Conservation (phyloP, 2,329 filamentous ascomycete species). For the Nothophaeocryptopus gaeumannii region DNA sequence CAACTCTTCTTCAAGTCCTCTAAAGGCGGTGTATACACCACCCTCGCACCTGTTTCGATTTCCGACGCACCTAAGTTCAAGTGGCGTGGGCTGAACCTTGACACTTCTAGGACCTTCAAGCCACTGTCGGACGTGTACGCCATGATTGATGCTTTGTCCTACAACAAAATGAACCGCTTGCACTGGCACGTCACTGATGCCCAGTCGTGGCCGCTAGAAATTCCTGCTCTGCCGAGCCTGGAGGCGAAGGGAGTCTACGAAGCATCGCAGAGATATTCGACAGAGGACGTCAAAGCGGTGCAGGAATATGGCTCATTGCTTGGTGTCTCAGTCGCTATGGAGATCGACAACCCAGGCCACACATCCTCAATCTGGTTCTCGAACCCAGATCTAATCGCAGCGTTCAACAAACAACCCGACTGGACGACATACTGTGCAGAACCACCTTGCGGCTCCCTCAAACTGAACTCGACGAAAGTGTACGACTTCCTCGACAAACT, state of each 20-base stretch:
- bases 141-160: slow-evolving; percentile 72
- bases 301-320: slow-evolving; percentile 68
- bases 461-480: slow-evolving; percentile 70
- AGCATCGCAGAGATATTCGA: slow-evolving; percentile 64
- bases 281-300: slow-evolving; percentile 61
- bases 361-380: slow-evolving; percentile 65
- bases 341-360: slow-evolving; percentile 80
- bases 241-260: slow-evolving; percentile 71
- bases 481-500: slow-evolving; percentile 69
- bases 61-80: slow-evolving; percentile 70
- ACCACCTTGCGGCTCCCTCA: slow-evolving; percentile 62
- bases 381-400: slow-evolving; percentile 70
- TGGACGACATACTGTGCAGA: slow-evolving; percentile 55
- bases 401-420: slow-evolving; percentile 53
- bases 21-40: slow-evolving; percentile 61
- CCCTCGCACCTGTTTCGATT: slow-evolving; percentile 67
- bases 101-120: slow-evolving; percentile 72
- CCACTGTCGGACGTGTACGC: slow-evolving; percentile 65
- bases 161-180: slow-evolving; percentile 79
- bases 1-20: slow-evolving; percentile 78
- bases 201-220: slow-evolving; percentile 81
- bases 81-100: slow-evolving; percentile 77
- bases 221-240: slow-evolving; percentile 70
- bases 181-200: slow-evolving; percentile 80
- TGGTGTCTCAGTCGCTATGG: slow-evolving; percentile 69